Percentiles rank a stretch among this genome's conserved stretches.
These are phyloP conservation scores for Eucalyptus melliodora DNA, from an alignment of 345 rosid genomes.

Conservation along the genomic window DNA sequence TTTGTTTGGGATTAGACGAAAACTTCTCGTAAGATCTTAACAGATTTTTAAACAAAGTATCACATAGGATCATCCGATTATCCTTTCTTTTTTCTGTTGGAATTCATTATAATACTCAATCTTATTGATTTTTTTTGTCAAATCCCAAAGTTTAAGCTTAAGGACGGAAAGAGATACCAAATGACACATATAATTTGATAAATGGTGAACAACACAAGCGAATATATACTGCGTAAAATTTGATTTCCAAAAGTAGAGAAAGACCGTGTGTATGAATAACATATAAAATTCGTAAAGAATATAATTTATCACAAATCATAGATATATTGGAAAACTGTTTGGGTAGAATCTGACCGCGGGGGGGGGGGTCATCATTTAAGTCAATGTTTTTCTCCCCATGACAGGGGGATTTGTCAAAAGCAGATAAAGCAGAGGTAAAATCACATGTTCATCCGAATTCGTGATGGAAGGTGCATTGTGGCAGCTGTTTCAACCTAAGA, in stretches of 20 bases:
- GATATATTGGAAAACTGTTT: background rate
- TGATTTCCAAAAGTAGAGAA: accelerated
- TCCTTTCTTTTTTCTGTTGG: background rate
- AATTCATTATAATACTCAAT: background rate
- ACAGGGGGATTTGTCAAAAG: background rate
- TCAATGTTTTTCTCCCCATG: background rate
- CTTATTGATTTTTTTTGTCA: background rate
- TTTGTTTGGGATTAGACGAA: background rate
- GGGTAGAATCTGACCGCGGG: background rate
- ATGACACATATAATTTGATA: background rate
- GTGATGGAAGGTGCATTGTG: background rate
- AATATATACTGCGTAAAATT: accelerated
- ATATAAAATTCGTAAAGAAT: background rate
- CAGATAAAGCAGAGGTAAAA: background rate
- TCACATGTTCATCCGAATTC: background rate
- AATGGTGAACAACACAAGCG: background rate
- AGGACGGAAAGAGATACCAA: accelerated
- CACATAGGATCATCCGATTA: background rate
- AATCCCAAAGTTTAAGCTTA: accelerated
- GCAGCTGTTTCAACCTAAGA: background rate
- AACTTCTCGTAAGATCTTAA: background rate
- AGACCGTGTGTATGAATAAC: accelerated
- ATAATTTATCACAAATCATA: background rate
- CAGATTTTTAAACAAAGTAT: background rate
- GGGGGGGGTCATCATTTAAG: background rate